Base-by-base conservation (phyloP, 2,329 filamentous ascomycete species). In the Aspergillus fumigatiaffinis region DNA sequence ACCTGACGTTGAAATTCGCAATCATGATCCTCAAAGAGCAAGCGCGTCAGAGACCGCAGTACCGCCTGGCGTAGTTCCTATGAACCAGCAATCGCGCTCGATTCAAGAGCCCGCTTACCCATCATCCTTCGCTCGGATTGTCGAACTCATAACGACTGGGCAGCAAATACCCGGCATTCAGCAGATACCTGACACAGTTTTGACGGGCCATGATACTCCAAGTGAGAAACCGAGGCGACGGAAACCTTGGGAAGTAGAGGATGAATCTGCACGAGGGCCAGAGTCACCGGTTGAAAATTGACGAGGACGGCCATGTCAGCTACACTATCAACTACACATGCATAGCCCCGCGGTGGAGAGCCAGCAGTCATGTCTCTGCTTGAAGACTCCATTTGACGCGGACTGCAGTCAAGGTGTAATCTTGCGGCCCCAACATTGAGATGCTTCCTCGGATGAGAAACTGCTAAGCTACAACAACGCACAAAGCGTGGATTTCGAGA, bases 81-180 rank as follows among this genome's bases (percentile, higher is more conserved):
- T 53, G 32, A 56, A 53, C n/a, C 47, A 66, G 28, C 17, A 52
- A 41, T 25, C 59, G 63, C 50, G 76, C 76, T 41, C 80, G 84
- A 49, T 88, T 29, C 50, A 63, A n/a, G 69, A 74, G 38, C 73
- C 91, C 41, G 83, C 85, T 1, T 96, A 96, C 66, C 92, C 92
- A 3, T 87, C 87, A 51, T 88, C 86, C 1, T 96, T 97, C 73
- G 88, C 90, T 7, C 87, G 93, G 63, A 91, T 97, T 60, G 87
- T 96, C 55, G 88, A 91, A 67, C 83, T 96, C 54, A 90, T 97
- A 54, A 90, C 90, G 25, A 87, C 86, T 28, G 91, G 91, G 53
- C 86, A 91, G 65, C 87, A 90, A 0, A 88, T 97, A 47, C 91
- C 92, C 1, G 92, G 92, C 0, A 95, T 97, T 68, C 87, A 87